These are phyloP conservation scores for Lactarius hatsudake DNA, from an alignment of 768 basidiomycete species.

Conservation along the genomic window DNA sequence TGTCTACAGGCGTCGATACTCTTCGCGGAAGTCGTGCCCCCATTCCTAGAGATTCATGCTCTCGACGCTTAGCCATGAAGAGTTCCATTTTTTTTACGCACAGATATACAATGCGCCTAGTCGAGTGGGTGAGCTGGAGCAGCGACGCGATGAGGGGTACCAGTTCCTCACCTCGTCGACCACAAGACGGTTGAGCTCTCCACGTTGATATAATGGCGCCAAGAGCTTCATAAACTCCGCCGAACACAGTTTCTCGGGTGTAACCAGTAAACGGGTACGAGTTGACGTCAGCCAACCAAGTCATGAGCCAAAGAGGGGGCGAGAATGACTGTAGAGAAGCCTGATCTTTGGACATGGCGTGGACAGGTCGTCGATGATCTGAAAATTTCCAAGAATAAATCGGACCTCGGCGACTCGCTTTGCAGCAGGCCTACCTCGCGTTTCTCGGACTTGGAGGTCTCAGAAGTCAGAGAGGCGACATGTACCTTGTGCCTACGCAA, in stretches of 20 bases:
- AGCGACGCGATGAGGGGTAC: not conserved
- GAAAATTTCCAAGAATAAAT: not conserved
- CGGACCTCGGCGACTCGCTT: not conserved
- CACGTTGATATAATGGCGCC: constrained; percentile 47
- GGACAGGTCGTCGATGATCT: constrained; percentile 63
- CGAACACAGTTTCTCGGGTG: constrained; percentile 69
- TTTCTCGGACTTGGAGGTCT: constrained; percentile 55
- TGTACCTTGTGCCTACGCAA: constrained; percentile 53
- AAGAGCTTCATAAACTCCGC: constrained; percentile 54
- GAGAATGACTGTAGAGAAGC: constrained; percentile 66
- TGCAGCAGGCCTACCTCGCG: constrained; percentile 42
- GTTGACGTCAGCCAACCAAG: not conserved
- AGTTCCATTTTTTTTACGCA: constrained; percentile 33
- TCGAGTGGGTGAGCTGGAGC: not conserved
- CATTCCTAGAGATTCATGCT: constrained; percentile 57
- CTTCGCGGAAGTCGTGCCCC: constrained; percentile 77
- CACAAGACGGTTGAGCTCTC: constrained; percentile 67
- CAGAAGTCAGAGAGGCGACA: constrained; percentile 65
- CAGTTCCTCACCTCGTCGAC: constrained; percentile 66
- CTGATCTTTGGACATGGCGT: constrained; percentile 57
- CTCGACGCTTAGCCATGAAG: not conserved
- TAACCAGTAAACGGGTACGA: constrained; percentile 43
- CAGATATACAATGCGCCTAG: constrained; percentile 83
- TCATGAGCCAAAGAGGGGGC: not conserved
- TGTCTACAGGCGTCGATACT: constrained; percentile 68